Evolutionary conservation across 1,284 basidiomycete species (phyloP), one percentile per base, ranked within the genome.

Genomic region (Athelia sp.): DNA sequence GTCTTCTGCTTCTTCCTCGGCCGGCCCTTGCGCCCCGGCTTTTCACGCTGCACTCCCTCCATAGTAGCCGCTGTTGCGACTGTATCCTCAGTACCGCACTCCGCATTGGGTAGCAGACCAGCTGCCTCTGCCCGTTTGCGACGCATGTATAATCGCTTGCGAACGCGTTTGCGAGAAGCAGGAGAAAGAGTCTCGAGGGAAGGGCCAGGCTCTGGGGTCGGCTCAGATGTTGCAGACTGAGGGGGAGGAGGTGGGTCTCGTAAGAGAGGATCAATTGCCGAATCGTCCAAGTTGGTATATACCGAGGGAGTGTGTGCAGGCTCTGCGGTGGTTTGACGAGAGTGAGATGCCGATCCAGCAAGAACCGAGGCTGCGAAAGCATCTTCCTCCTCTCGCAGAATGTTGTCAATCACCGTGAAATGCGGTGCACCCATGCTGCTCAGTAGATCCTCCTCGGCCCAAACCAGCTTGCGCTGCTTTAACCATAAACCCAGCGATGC

Each of bases 81-180:
- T 29, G 26, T 29, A 4, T 29, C 26, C 26, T 29, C 26, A n/a
- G n/a, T 21, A 17, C 8, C n/a, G 19, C 8, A 40, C 36, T 21
- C 36, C 6, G 9, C 15, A 21, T 8, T 6, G 19, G 36, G 6
- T n/a, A 40, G 36, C n/a, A n/a, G 36, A 4, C 81, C 81, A 2
- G 57, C 57, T 23, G 64, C 59, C 35, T 72, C 65, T 14, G 86
- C 85, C 35, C 87, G 76, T 60, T 80, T 84, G 36, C 78, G 76
- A 10, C 87, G 80, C 85, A 88, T 88, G 58, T 85, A 78, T 4
- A 89, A 65, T 29, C 84, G 72, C 52, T 87, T 87, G 52, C 68
- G 66, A 29, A 79, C 56, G 31, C 78, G 81, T 38, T 80, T 74
- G 15, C 80, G 80, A 3, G 78, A 73, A 2, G 58, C 61, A 3